Base-by-base conservation (phyloP, 305 asterid genomes). In the Plantago coronopus region DNA sequence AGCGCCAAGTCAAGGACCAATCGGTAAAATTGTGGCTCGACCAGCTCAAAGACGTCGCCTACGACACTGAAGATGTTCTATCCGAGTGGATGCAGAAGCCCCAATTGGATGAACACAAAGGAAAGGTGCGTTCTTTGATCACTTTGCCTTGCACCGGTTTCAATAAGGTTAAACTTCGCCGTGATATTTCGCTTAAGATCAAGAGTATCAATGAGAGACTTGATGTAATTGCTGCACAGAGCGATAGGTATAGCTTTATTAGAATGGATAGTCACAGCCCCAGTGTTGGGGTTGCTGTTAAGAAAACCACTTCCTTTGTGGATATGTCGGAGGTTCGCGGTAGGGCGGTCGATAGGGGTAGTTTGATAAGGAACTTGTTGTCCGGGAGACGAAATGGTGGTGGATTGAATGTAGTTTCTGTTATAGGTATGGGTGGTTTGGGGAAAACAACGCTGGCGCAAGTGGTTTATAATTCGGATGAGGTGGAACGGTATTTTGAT, bases 371-470 rank as follows among this genome's bases (percentile, higher is more conserved):
- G 14, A 69, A 69, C 66, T 25, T 86, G 59, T 54, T 77, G 78
- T 62, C 75, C 15, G 45, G 44, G 38, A 46, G 31, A 34, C 66
- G 68, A 60, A 45, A 46, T 44, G 56, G 47, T 0, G 40, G 9
- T 54, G 73, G 71, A 1, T 22, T 78, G 1, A 74, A 74, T 55
- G 69, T 80, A 14, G 60, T 80, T 29, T 69, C 82, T 2, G 20
- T 82, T 9, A 70, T 73, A 25, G 94, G 94, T 2, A 20, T 74
- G 29, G 78, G 87, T 0, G 87, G 94, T 4, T 69, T 85, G 4
- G 94, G 94, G 1, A 85, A 85, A 23, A 85, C 89, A 3, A 69
- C 87, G 2, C 68, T 85, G 13, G 89, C 82, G 1, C 80, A 82
- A 51, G 15, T 65, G 8, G 89, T 74, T 27, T 85, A 68, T 64